Percentiles rank a stretch among this genome's conserved stretches.
Conservation (phyloP, 2,329 filamentous ascomycete genomes). For the Fusarium devonianum region DNA sequence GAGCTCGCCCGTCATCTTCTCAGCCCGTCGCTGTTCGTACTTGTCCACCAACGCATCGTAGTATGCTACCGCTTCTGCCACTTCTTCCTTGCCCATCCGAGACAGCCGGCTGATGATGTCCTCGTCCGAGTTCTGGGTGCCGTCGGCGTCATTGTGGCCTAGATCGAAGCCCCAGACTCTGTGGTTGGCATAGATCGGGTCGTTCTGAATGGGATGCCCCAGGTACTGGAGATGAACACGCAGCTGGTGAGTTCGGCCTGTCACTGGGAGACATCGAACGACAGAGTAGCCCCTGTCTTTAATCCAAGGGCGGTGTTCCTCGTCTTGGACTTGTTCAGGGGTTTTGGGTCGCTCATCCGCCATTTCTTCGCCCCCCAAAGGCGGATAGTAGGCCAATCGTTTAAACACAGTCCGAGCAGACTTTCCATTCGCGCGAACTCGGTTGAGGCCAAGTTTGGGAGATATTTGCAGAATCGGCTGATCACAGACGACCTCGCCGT, state of each 20-base stretch:
- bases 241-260: conserved; percentile 92
- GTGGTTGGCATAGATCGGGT: conserved; percentile 96
- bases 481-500: conserved; percentile 89
- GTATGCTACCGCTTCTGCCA: conserved; percentile 89
- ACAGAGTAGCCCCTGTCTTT: conserved; percentile 87
- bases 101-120: conserved; percentile 86
- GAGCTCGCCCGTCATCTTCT: conserved; percentile 86
- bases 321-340: conserved; percentile 31
- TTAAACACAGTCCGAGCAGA: conserved; percentile 90
- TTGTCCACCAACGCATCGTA: conserved; percentile 92
- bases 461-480: conserved; percentile 94
- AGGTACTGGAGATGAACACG: conserved; percentile 94
- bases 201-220: conserved; percentile 94
- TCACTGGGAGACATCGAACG: conserved; percentile 91
- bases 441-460: conserved; percentile 91
- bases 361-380: conserved; percentile 43
- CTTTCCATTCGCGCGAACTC: conserved; percentile 93
- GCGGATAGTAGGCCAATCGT: conserved; percentile 88
- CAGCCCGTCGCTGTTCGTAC: conserved; percentile 89
- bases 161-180: conserved; percentile 87
- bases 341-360: conserved; percentile 37
- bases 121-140: conserved; percentile 77
- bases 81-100: conserved; percentile 92
- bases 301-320: conserved; percentile 51
- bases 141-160: conserved; percentile 71